These are phyloP conservation scores for Boletus tomentosulus DNA, from an alignment of 768 basidiomycete genomes.

Conservation along the genomic window DNA sequence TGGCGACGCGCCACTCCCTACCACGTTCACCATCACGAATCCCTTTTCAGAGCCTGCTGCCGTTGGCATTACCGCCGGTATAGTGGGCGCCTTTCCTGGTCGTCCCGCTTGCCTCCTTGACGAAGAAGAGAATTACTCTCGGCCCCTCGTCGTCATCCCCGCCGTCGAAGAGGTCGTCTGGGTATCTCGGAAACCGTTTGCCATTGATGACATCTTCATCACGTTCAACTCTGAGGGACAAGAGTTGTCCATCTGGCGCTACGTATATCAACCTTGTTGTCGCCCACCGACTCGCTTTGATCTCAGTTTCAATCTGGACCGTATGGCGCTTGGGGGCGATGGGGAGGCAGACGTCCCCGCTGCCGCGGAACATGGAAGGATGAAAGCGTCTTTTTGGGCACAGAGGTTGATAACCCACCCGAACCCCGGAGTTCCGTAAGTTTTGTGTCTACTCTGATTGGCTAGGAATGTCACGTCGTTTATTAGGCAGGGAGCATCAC, in stretches of 20 bases:
- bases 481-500: constrained; percentile 13
- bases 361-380: constrained; percentile 55
- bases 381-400: constrained; percentile 74
- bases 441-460: constrained; percentile 5
- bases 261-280: constrained; percentile 47
- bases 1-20: constrained; percentile 69
- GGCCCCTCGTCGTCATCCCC: constrained; percentile 51
- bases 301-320: constrained; percentile 57
- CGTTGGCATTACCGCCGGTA: constrained; percentile 63
- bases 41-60: constrained; percentile 72
- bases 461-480: constrained; percentile 3
- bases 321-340: constrained; percentile 58
- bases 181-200: constrained; percentile 44
- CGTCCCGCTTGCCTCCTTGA: constrained; percentile 42
- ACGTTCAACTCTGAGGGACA: constrained; percentile 54
- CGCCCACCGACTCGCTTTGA: constrained; percentile 50
- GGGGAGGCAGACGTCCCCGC: constrained; percentile 41
- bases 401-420: constrained; percentile 51
- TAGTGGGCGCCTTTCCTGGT: constrained; percentile 42
- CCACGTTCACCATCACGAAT: constrained; percentile 74
- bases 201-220: constrained; percentile 48
- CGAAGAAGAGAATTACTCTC: constrained; percentile 49
- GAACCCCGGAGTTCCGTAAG: constrained; percentile 51
- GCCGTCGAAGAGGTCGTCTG: constrained; percentile 64
- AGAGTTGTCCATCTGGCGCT: constrained; percentile 67